phyloP scores from a whole-genome alignment of 1,139 yeast species.

The Saccharomycopsis crataegensis region DNA sequence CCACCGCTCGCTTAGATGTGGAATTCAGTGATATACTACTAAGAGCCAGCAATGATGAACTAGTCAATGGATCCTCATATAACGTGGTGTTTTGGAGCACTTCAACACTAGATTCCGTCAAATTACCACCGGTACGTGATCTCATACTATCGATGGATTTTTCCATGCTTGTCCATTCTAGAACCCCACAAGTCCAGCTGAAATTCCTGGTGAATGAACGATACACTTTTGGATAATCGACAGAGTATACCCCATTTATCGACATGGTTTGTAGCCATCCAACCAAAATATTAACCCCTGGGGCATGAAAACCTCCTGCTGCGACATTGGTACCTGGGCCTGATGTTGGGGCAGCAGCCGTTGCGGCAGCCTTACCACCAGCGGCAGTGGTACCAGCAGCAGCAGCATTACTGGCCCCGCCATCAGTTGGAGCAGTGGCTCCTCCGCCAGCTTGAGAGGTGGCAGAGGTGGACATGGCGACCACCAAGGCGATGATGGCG shows the following conservation, averaged over 20 bases:
- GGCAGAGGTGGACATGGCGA: slow-evolving; percentile 20
- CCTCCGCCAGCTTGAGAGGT: slow-evolving; percentile 18
- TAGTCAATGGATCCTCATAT: slow-evolving; percentile 19
- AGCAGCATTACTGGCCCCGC: slow-evolving; percentile 17
- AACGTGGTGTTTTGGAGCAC: slow-evolving; percentile 23
- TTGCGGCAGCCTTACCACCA: slow-evolving; percentile 14
- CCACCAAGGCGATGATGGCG: slow-evolving; percentile 26
- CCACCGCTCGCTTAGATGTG: not conserved
- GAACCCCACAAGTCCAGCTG: slow-evolving; percentile 29
- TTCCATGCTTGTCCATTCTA: slow-evolving; percentile 29
- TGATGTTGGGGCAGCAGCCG: slow-evolving; percentile 17
- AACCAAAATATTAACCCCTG: slow-evolving; percentile 25
- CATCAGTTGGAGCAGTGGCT: slow-evolving; percentile 13
- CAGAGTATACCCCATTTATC: slow-evolving; percentile 28
- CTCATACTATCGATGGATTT: slow-evolving; percentile 26
- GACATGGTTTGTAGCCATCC: slow-evolving; percentile 27
- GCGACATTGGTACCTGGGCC: slow-evolving; percentile 21
- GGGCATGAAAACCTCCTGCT: slow-evolving; percentile 25
- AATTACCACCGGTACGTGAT: slow-evolving; percentile 28
- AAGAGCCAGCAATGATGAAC: not conserved
- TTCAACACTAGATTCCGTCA: slow-evolving; percentile 22
- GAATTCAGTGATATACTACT: not conserved
- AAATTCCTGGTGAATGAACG: slow-evolving; percentile 28
- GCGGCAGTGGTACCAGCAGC: slow-evolving; percentile 15
- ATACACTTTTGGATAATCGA: slow-evolving; percentile 28